A percentile compares a stretch with the other conserved stretches of the same genome.
These are phyloP conservation scores for Porogramme epimiltina DNA, from an alignment of 1,284 basidiomycete genomes.

Conservation along the genomic window DNA sequence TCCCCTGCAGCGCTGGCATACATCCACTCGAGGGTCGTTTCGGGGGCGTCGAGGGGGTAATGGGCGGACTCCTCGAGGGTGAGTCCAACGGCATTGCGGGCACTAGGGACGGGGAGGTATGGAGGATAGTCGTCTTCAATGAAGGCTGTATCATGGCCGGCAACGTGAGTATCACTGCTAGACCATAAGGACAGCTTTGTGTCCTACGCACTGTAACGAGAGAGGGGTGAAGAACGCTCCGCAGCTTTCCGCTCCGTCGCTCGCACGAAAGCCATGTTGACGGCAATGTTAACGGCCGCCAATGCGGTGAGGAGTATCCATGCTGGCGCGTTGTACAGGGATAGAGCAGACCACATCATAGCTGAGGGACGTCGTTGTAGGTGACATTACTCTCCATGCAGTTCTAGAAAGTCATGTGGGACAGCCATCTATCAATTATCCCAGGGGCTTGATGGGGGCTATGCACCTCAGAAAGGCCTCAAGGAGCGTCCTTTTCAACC, in stretches of 20 bases:
- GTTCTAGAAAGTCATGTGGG: no score
- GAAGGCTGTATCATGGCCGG: slow-evolving; percentile 4
- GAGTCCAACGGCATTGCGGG: slow-evolving; percentile 1
- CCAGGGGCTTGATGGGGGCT: no score
- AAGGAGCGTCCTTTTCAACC: no score
- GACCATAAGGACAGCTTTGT: no score
- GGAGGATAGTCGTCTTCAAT: slow-evolving; percentile 16
- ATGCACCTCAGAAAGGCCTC: no score
- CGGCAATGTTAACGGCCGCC: not conserved
- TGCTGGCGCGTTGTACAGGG: not conserved
- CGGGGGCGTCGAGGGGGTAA: slow-evolving; percentile 10
- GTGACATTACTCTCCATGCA: no score
- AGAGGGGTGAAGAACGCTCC: slow-evolving; percentile 5
- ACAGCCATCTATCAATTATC: no score
- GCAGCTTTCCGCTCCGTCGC: not conserved
- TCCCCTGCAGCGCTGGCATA: slow-evolving; percentile 20
- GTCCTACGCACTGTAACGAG: slow-evolving; percentile 3
- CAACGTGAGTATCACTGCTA: no score
- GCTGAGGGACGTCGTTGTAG: no score
- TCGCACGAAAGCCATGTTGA: slow-evolving; percentile 1
- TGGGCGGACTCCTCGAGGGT: slow-evolving; percentile 21
- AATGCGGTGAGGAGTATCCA: not conserved
- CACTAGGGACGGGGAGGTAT: slow-evolving; percentile 8
- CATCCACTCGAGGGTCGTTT: slow-evolving; percentile 20
- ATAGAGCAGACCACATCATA: no score